A percentile compares a stretch with the other conserved stretches of the same genome.
Evolutionary conservation across 2,329 filamentous ascomycete genomes (phyloP).

Genomic region (Fusarium setosum): DNA sequence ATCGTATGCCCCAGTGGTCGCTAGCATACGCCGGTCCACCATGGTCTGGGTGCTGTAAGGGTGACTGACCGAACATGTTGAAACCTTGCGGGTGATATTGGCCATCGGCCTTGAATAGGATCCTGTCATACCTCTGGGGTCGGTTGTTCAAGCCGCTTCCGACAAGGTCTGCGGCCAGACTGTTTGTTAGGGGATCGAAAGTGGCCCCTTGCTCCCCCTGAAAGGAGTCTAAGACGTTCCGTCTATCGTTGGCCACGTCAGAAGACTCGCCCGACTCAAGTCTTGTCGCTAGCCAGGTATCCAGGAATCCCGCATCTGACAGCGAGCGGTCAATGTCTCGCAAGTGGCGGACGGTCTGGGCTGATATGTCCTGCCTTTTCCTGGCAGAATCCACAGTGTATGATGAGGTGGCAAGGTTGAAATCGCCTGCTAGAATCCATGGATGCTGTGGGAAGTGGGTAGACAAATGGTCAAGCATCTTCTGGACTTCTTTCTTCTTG

Average conservation of each 20-base stretch:
- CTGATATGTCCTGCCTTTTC: conserved; percentile 64
- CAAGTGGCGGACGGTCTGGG: conserved; percentile 57
- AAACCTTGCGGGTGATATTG: conserved; percentile 55
- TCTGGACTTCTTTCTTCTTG: conserved; percentile 67
- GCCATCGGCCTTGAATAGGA: conserved; percentile 60
- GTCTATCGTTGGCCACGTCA: conserved; percentile 32
- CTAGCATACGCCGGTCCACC: conserved; percentile 52
- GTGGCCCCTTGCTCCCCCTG: conserved; percentile 74
- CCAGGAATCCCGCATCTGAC: conserved; percentile 58
- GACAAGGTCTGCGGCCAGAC: conserved; percentile 63
- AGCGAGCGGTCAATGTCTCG: conserved; percentile 59
- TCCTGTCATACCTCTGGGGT: conserved; percentile 74
- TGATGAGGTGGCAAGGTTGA: conserved; percentile 71
- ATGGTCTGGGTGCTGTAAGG: background rate
- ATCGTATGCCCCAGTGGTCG: conserved; percentile 70
- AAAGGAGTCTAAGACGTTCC: conserved; percentile 50
- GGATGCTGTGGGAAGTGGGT: conserved; percentile 55
- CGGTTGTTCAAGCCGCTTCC: conserved; percentile 60
- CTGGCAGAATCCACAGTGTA: conserved; percentile 65
- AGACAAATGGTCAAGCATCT: conserved; percentile 59
- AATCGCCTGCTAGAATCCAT: conserved; percentile 71
- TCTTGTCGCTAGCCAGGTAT: conserved; percentile 62
- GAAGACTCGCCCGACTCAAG: conserved; percentile 56
- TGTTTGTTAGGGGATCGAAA: conserved; percentile 69
- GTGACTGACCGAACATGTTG: conserved; percentile 65